Conservation (phyloP, 768 basidiomycete species). For the Mycena rebaudengoi region DNA sequence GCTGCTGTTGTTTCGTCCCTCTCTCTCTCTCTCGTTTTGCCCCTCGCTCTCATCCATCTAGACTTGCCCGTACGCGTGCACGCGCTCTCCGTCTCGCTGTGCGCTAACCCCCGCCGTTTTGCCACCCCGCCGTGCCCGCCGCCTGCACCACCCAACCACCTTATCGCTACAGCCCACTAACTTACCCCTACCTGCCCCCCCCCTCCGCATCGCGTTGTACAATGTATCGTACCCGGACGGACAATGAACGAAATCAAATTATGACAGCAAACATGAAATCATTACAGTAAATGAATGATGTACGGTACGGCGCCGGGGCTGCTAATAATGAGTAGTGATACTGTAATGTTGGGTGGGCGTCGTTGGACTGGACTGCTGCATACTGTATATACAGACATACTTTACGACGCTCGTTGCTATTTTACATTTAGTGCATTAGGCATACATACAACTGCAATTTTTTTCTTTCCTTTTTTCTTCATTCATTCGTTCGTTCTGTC, state of each 20-base stretch:
- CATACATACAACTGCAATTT: neutral
- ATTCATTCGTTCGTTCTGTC: too few species aligned
- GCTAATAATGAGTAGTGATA: conserved; percentile 22
- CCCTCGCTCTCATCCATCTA: conserved; percentile 16
- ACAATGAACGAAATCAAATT: conserved; percentile 15
- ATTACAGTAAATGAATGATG: too few species aligned
- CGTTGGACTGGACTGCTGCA: neutral
- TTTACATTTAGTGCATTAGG: too few species aligned
- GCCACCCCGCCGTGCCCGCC: too few species aligned
- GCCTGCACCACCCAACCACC: neutral
- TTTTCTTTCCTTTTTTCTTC: too few species aligned
- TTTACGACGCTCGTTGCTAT: neutral
- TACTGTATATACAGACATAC: too few species aligned
- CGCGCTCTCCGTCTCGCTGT: neutral
- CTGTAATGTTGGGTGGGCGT: too few species aligned
- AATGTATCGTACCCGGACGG: conserved; percentile 23
- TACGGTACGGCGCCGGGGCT: too few species aligned
- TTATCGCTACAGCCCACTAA: conserved; percentile 26
- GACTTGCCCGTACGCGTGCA: conserved; percentile 17
- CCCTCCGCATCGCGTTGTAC: conserved; percentile 27
- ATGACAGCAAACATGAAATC: neutral
- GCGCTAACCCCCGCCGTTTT: conserved; percentile 11
- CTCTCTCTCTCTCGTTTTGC: neutral
- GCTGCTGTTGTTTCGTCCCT: neutral
- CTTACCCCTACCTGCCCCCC: conserved; percentile 19